Evolutionary conservation across 306 rosid species (phyloP), one percentile per base, ranked within the genome.

Genomic region (Cucumis cinereus): DNA sequence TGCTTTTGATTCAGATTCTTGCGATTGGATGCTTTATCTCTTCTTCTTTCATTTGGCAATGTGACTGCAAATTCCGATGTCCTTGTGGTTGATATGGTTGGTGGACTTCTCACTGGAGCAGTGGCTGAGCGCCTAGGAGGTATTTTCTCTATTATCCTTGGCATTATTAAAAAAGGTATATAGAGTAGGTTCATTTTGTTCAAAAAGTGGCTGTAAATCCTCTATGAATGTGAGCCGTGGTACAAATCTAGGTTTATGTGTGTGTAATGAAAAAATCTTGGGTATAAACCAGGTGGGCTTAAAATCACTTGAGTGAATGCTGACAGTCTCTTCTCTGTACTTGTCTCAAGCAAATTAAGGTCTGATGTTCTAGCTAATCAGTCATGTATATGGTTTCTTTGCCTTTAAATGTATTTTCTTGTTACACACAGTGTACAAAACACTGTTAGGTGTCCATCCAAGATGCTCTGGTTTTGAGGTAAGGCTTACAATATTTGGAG

Each of bases 91-190:
- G 98, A 94, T 80, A 87, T 87, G 95, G 85, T 91, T 83, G 92
- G 93, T 74, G 97, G 98, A 75, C 90, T 93, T 82, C 83, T 93
- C 67, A 94, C 98, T 56, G 98, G 98, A 79, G 90, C 96, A n/a
- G 90, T 84, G 82, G 98, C 98, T 23, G 97, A 94, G 82, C 92
- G 96, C 40, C 82, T 90, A 84, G 98, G 97, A 94, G 98, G 98
- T 89, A 54, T 57, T 62, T 26, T 9, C 78, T 74, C 80, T 45
- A 33, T 54, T 49, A 19, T 20, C 12, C 53, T 17, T 24, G 30
- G 11, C 23, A 50, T 43, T 10, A 0, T 45, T 45, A 45, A 45
- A 45, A 45, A 45, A 43, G 9, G 2, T 43, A 43, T 10, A 8
- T 11, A 11, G 6, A 10, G 22, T 13, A 20, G 38, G 30, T 43